Conservation (phyloP, 345 rosid species). For the Boechera divaricarpa region DNA sequence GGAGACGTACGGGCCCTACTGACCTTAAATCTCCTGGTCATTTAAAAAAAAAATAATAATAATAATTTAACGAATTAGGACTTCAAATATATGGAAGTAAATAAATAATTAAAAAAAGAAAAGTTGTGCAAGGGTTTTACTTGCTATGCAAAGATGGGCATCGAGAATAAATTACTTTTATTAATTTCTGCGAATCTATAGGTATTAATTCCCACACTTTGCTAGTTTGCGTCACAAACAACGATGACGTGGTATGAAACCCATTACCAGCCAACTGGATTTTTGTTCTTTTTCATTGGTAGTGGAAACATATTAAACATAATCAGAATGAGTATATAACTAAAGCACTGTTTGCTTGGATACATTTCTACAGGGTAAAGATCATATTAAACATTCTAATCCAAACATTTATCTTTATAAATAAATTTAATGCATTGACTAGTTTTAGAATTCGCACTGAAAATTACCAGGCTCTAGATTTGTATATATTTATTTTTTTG, state of each 20-base stretch:
- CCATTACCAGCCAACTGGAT: slow-evolving; percentile 34
- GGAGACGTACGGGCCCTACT: no score
- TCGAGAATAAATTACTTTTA: slow-evolving; percentile 10
- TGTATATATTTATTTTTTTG: no score
- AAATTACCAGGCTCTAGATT: no score
- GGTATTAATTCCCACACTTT: slow-evolving; percentile 8
- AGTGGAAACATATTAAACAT: slow-evolving; percentile 32
- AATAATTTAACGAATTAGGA: not conserved
- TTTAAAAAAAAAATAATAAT: no score
- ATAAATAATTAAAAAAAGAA: not conserved
- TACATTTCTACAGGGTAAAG: not conserved
- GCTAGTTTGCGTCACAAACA: slow-evolving; percentile 40
- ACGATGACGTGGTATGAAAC: slow-evolving; percentile 35
- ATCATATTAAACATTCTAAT: no score
- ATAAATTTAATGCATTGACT: no score
- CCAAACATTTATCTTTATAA: no score
- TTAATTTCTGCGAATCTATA: slow-evolving; percentile 1
- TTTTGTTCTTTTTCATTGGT: slow-evolving; percentile 4
- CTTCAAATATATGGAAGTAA: not conserved
- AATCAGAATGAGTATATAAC: not conserved
- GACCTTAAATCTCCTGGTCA: no score
- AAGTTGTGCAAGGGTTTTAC: not conserved
- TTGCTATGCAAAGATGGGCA: not conserved
- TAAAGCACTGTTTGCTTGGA: slow-evolving; percentile 15
- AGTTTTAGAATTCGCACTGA: no score